Evolutionary conservation across 2,329 filamentous ascomycete species (phyloP).

Genomic region (Colletotrichum somersetense): DNA sequence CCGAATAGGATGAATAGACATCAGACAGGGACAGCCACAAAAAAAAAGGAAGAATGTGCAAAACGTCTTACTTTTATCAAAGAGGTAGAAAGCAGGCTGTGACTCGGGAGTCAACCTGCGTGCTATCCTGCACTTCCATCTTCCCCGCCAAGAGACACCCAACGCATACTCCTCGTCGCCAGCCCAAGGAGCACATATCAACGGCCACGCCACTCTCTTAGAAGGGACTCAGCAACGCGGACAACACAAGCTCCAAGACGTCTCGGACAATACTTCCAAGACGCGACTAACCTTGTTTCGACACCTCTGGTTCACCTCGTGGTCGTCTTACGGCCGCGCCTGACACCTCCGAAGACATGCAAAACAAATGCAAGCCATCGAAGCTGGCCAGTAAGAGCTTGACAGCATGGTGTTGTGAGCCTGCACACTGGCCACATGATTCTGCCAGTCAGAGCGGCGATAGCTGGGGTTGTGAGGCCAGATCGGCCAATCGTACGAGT

Average conservation of each 20-base stretch:
- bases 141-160: slow-evolving; percentile 27
- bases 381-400: slow-evolving; percentile 22
- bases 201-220: slow-evolving; percentile 11
- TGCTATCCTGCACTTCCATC: slow-evolving; percentile 13
- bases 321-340: slow-evolving; percentile 30
- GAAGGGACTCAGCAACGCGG: slow-evolving; percentile 8
- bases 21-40: neutral
- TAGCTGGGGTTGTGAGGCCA: neutral
- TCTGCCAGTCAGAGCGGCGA: slow-evolving; percentile 25
- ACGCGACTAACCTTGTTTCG: slow-evolving; percentile 41
- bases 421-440: slow-evolving; percentile 35
- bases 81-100: slow-evolving; percentile 25
- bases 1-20: neutral
- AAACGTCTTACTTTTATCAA: slow-evolving; percentile 25
- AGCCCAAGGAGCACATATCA: slow-evolving; percentile 5
- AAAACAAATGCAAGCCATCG: slow-evolving; percentile 24
- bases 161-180: slow-evolving; percentile 8
- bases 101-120: slow-evolving; percentile 2
- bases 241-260: neutral
- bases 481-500: slow-evolving; percentile 36
- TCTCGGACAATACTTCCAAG: slow-evolving; percentile 18
- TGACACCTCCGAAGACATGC: slow-evolving; percentile 35
- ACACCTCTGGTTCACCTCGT: slow-evolving; percentile 1
- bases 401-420: slow-evolving; percentile 32
- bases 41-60: slow-evolving; percentile 23